Base-by-base conservation (phyloP, 176 grass and related monocot species). In the Otatea glauca region DNA sequence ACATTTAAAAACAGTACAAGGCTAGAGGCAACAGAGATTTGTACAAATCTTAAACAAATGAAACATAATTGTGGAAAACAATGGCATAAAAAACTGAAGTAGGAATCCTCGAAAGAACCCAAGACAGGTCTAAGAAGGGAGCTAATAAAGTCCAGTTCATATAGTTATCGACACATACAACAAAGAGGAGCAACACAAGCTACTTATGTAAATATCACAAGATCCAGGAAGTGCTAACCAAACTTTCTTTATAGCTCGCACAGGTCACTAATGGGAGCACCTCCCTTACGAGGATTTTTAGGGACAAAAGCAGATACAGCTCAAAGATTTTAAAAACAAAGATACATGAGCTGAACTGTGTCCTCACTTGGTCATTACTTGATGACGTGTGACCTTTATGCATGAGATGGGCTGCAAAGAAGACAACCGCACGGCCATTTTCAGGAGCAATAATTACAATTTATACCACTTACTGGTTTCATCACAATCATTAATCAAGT, bases 1-100 rank as follows among this genome's bases (percentile, higher is more conserved):
- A 72, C 10, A 37, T 3, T 39, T 38, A 71, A 69, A 71, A 68
- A 85, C 24, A 85, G 14, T 70, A 86, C 27, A 64, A 64, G 27
- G 25, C 61, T 32, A 32, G 25, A 70, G 24, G 51, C 12, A 44
- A 56, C 39, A 49, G 56, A 47, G 17, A 68, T 58, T 51, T 80
- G 32, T 69, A 32, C 47, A 60, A 74, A 85, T 85, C 50, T 41
- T 61, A 85, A 39, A 81, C 21, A 85, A 45, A 38, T 78, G 24
- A 23, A 5, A 13, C 50, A 20, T 50, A 53, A 53, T 10, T 64
- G 2, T 39, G 16, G 65, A 44, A 88, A 84, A 84, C 11, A 79
- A 56, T 68, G 61, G 21, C 45, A 72, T 64, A 72, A n/a, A 74
- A 68, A 61, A 70, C 18, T 34, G 18, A 38, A 72, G 20, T 27